These are phyloP conservation scores for Pogostemon cablin DNA, from an alignment of 257 asterid species.

Conservation along the genomic window DNA sequence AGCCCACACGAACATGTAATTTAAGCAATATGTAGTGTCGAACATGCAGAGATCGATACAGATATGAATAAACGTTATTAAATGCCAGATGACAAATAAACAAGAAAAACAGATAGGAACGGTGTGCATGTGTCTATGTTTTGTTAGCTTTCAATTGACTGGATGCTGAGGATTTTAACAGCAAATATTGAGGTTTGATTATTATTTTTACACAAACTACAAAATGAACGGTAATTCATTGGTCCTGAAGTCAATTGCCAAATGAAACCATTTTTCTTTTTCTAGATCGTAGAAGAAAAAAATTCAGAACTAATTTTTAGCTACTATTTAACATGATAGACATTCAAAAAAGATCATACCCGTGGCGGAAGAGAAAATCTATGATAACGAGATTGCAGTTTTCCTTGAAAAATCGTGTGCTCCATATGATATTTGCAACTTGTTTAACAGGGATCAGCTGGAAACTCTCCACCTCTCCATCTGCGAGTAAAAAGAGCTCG, in stretches of 20 bases:
- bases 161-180: background rate
- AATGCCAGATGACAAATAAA: background rate
- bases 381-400: conserved; percentile 85
- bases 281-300: background rate
- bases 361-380: conserved; percentile 92
- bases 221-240: background rate
- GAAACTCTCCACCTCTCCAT: conserved; percentile 98
- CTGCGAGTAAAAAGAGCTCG: conserved; percentile 41
- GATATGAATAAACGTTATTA: too few relatives aligned
- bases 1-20: background rate
- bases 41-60: too few relatives aligned
- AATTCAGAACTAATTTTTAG: background rate
- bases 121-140: background rate
- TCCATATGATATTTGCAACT: conserved; percentile 69
- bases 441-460: conserved; percentile 56
- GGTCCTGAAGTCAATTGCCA: background rate
- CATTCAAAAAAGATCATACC: conserved; percentile 51
- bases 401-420: conserved; percentile 60
- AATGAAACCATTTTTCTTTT: background rate
- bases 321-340: conserved; percentile 20
- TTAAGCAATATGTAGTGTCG: background rate
- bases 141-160: background rate
- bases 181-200: background rate
- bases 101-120: too few relatives aligned
- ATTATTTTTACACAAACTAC: background rate